Base-by-base conservation (phyloP, 1,139 yeast species). In the Nakaseomyces glabratus region DNA sequence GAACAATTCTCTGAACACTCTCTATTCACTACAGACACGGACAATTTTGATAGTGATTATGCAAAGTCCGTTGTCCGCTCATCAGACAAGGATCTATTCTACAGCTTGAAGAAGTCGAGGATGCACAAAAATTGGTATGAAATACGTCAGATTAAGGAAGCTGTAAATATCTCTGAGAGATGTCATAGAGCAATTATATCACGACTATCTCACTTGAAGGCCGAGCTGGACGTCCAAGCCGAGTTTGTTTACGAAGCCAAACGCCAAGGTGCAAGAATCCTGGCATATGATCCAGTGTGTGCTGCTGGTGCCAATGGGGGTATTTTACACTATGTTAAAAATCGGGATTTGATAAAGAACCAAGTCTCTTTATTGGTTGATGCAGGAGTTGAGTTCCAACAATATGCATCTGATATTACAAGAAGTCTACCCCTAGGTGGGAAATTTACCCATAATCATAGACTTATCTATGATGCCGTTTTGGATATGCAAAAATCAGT, bases 311-410 rank as follows among this genome's bases (percentile, higher is more conserved):
- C 93, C 24, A 77, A 79, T 42, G 84, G 95, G 55, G 85, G 95
- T 16, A 85, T 95, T 2, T 69, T 90, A 44, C 98, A 90, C 58
- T 90, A 88, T 56, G 77, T 82, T 12, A 79, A 77, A 52, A 90
- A 90, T 52, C 93, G 86, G 50, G 86, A 79, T 39, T 68, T 68
- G 2, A 57, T 76, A 36, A 61, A 66, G 23, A 71, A 70, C 4
- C 70, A 71, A 46, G 76, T 73, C 40, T 70, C 90, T 4, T 71
- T 90, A 9, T 69, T 90, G 42, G 78, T 90, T 40, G 98, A 90
- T 61, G 97, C 97, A 4, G 98, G 98, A 35, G 95, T 95, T 6
- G 97, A 88, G 63, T 88, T 96, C 95, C 73, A 74, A 44, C 75
- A 85, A 53, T 90, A 90, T 58, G 90, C 95, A 4, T 70, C 88